Percentiles rank a stretch among this genome's conserved stretches.
Evolutionary conservation across 1,284 basidiomycete genomes (phyloP).

Genomic region (Fomitopsis betulina): DNA sequence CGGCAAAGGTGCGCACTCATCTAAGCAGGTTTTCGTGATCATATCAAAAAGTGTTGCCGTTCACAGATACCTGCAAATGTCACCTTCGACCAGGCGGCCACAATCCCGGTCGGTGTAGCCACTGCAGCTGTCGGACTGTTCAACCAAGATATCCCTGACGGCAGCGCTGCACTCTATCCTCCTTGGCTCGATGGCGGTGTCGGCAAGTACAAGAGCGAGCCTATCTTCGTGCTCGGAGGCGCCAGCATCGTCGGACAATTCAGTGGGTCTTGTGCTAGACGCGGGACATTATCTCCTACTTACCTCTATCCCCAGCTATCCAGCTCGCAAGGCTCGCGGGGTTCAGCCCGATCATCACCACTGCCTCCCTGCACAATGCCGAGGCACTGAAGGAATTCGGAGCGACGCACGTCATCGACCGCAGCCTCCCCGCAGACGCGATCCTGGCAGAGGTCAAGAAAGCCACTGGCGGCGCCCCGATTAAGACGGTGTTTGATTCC

Average conservation of each 20-base stretch:
- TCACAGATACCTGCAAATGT: not conserved
- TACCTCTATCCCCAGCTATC: slow-evolving; percentile 10
- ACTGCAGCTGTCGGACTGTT: slow-evolving; percentile 14
- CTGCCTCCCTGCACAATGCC: slow-evolving; percentile 30
- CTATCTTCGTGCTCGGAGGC: slow-evolving; percentile 33
- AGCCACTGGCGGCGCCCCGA: slow-evolving; percentile 13
- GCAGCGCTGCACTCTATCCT: not conserved
- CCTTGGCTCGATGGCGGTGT: slow-evolving; percentile 6
- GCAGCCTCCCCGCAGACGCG: slow-evolving; percentile 13
- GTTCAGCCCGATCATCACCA: slow-evolving; percentile 31
- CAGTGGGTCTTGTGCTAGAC: slow-evolving; percentile 9
- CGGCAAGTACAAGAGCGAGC: slow-evolving; percentile 23
- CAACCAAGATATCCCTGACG: not conserved
- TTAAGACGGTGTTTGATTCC: slow-evolving; percentile 24
- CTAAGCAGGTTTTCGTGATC: too few relatives aligned
- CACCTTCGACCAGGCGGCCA: not conserved
- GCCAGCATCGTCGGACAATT: slow-evolving; percentile 32
- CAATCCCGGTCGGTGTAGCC: not conserved
- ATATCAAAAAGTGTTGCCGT: not conserved
- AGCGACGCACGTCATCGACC: slow-evolving; percentile 33
- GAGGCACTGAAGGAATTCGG: slow-evolving; percentile 29
- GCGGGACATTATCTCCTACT: too few relatives aligned
- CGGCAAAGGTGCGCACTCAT: not conserved
- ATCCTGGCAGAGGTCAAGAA: slow-evolving; percentile 15
- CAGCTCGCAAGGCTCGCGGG: slow-evolving; percentile 33